Conservation (phyloP, 164 flowering plant genomes). For the Litsea cubeba region DNA sequence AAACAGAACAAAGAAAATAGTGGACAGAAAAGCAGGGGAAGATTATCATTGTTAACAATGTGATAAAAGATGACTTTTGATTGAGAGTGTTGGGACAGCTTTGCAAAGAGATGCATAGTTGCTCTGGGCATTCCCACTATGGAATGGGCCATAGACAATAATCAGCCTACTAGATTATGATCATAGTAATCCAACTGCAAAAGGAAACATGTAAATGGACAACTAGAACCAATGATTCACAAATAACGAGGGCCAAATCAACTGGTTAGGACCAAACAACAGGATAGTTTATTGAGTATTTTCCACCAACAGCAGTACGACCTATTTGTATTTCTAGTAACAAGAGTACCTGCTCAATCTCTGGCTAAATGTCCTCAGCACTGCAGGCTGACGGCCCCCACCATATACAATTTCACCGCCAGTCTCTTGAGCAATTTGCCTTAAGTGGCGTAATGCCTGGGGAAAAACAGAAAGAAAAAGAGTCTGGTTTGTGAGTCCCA, state of each 20-base stretch:
- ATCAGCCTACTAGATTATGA: background rate
- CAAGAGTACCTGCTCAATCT: conserved; percentile 55
- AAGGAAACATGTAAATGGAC: background rate
- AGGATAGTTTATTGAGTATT: background rate
- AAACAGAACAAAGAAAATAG: background rate
- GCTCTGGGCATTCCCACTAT: background rate
- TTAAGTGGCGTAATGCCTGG: conserved; percentile 67
- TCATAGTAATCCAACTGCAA: background rate
- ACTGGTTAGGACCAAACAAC: background rate
- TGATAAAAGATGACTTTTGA: background rate
- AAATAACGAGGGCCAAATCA: background rate
- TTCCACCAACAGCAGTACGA: background rate
- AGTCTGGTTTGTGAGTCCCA: background rate
- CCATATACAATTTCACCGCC: conserved; percentile 58
- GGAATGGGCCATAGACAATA: background rate
- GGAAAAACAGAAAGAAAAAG: background rate
- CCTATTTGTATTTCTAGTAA: background rate
- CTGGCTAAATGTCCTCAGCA: conserved; percentile 66
- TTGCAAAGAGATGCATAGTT: background rate
- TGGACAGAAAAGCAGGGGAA: background rate
- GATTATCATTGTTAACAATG: background rate
- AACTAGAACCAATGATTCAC: background rate
- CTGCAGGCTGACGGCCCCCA: conserved; percentile 82
- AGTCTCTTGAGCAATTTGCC: conserved; percentile 75
- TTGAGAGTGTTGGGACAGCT: background rate